Evolutionary conservation across 2,329 filamentous ascomycete species (phyloP).

Genomic region (Alternaria solani): DNA sequence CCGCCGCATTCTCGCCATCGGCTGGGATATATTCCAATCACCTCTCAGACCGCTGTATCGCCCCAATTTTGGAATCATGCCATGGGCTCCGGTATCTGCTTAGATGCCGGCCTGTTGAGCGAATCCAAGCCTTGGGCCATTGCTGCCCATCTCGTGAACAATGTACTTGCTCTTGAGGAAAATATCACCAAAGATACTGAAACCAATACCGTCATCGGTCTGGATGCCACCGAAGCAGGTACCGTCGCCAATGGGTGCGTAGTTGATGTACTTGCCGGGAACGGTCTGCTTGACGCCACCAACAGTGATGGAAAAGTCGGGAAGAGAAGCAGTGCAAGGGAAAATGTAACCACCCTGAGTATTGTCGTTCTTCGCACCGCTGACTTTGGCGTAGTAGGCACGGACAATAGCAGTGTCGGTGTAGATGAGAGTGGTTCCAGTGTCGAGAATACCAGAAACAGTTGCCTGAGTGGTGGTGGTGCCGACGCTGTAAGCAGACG

Average conservation of each 20-base stretch:
- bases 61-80: not conserved
- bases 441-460: conserved; percentile 71
- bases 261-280: conserved; percentile 65
- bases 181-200: conserved; percentile 78
- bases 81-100: not conserved
- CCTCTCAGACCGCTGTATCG: not conserved
- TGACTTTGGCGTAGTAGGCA: conserved; percentile 68
- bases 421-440: conserved; percentile 73
- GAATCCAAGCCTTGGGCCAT: conserved; percentile 54
- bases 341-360: conserved; percentile 64
- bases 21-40: not conserved
- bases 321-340: conserved; percentile 60
- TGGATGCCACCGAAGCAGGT: conserved; percentile 81
- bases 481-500: conserved; percentile 65
- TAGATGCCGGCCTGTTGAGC: conserved; percentile 50
- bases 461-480: conserved; percentile 48
- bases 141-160: conserved; percentile 59
- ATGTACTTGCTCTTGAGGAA: conserved; percentile 82
- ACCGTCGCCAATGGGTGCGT: conserved; percentile 53
- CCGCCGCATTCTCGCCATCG: not conserved
- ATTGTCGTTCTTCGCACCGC: conserved; percentile 59
- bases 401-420: conserved; percentile 62
- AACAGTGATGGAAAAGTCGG: conserved; percentile 63
- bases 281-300: conserved; percentile 59
- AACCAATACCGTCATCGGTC: conserved; percentile 63